A percentile compares a stretch with the other conserved stretches of the same genome.
These are phyloP conservation scores for Camellia granthamiana DNA, from an alignment of 148 eudicot genomes.

Conservation along the genomic window DNA sequence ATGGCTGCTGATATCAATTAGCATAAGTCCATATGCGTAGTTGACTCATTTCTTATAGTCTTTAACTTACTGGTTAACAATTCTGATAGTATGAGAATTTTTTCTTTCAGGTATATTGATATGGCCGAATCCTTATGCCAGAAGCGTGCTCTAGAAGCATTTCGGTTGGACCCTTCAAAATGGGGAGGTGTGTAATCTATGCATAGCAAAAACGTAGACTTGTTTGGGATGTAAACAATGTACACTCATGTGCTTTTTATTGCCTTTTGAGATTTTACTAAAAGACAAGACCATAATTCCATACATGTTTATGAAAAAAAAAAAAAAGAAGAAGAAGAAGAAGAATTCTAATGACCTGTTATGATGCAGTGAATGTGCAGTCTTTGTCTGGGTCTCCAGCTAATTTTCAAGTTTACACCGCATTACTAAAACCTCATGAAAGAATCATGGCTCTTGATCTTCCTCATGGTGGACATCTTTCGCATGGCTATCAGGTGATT, in stretches of 20 bases:
- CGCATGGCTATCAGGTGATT: constrained; percentile 96
- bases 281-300: background rate
- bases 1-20: background rate
- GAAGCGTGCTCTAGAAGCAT: constrained; percentile 96
- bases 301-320: background rate
- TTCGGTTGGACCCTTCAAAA: constrained; percentile 94
- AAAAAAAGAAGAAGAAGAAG: background rate
- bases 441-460: constrained; percentile 99
- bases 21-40: background rate
- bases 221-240: background rate
- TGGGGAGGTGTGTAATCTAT: constrained; percentile 76
- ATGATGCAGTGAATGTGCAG: constrained; percentile 88
- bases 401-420: constrained; percentile 96
- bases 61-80: background rate
- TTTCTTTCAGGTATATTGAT: constrained; percentile 67
- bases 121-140: constrained; percentile 98
- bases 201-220: background rate
- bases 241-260: background rate
- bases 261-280: background rate
- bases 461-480: constrained; percentile 99
- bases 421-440: constrained; percentile 91
- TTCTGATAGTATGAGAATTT: constrained; percentile 8
- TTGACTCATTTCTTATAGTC: background rate
- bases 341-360: background rate
- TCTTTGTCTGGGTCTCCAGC: constrained; percentile 97